phyloP scores from a whole-genome alignment of 2,329 filamentous ascomycete species.

The Grosmannia huntii region DNA sequence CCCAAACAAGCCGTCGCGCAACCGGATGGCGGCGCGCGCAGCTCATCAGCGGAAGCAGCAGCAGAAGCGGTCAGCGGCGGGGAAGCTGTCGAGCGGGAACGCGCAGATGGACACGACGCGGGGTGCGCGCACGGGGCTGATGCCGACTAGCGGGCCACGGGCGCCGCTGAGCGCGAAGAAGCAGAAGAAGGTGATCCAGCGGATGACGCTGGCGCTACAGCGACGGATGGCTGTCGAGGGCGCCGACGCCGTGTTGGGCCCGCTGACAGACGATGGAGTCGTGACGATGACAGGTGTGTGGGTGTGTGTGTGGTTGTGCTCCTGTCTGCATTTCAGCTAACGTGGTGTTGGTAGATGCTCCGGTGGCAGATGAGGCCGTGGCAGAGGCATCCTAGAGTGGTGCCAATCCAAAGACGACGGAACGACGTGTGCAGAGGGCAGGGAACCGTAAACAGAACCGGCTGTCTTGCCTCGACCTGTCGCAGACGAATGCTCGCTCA shows the following conservation, averaged over 20 bases:
- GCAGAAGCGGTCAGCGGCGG: conserved; percentile 26
- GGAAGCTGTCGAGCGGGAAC: conserved; percentile 11
- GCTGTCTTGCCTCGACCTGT: too few relatives aligned
- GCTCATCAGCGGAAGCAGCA: conserved; percentile 30
- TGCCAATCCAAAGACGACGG: too few relatives aligned
- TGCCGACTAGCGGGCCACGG: conserved; percentile 43
- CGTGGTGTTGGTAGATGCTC: background rate
- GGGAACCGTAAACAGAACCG: background rate
- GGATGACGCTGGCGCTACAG: conserved; percentile 37
- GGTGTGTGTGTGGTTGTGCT: too few relatives aligned
- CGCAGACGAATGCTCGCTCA: too few relatives aligned
- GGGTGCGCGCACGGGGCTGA: conserved; percentile 38
- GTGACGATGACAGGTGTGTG: background rate
- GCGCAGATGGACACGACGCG: conserved; percentile 27
- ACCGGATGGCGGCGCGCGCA: conserved; percentile 34
- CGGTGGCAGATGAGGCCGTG: background rate
- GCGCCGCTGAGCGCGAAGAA: conserved; percentile 40
- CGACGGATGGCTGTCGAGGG: conserved; percentile 31
- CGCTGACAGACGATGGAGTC: background rate
- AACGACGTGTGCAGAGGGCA: too few relatives aligned
- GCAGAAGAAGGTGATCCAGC: conserved; percentile 41
- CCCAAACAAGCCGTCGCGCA: conserved; percentile 43
- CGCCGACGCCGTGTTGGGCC: background rate
- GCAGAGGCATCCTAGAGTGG: background rate
- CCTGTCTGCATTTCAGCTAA: background rate